These are phyloP conservation scores for Aspergillus awamori DNA, from an alignment of 2,329 filamentous ascomycete species.

Conservation along the genomic window DNA sequence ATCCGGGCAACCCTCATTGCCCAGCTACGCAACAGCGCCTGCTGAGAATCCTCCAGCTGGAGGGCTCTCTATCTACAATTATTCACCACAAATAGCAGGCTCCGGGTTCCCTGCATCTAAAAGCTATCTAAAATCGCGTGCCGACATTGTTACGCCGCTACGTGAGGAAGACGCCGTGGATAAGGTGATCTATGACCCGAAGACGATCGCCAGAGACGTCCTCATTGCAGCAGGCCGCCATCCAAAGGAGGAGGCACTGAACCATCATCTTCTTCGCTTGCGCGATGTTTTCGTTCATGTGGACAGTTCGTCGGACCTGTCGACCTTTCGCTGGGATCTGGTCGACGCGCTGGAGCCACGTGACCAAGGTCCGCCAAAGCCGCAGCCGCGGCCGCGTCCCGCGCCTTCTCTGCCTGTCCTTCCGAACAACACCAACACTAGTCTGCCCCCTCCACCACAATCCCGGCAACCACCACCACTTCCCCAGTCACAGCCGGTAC, in stretches of 20 bases:
- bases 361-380: slow-evolving; percentile 11
- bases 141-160: slow-evolving; percentile 50
- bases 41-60: not conserved
- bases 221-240: slow-evolving; percentile 64
- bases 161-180: slow-evolving; percentile 40
- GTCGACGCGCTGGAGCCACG: slow-evolving; percentile 48
- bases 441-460: not conserved
- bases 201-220: slow-evolving; percentile 66
- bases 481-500: not conserved
- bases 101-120: slow-evolving; percentile 15
- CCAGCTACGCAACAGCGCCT: not conserved
- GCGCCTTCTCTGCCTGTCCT: not conserved
- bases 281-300: slow-evolving; percentile 48
- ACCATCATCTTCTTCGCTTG: slow-evolving; percentile 59
- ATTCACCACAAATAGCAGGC: not conserved
- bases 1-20: not conserved
- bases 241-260: slow-evolving; percentile 61
- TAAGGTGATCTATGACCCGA: slow-evolving; percentile 60
- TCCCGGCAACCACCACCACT: not conserved
- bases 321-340: slow-evolving; percentile 63
- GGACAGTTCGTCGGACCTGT: slow-evolving; percentile 54
- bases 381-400: slow-evolving; percentile 9
- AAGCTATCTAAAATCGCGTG: slow-evolving; percentile 31
- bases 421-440: slow-evolving; percentile 7
- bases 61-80: slow-evolving; percentile 2